These are phyloP conservation scores for Penicillium sp. DNA, from an alignment of 2,329 filamentous ascomycete genomes.

Conservation along the genomic window DNA sequence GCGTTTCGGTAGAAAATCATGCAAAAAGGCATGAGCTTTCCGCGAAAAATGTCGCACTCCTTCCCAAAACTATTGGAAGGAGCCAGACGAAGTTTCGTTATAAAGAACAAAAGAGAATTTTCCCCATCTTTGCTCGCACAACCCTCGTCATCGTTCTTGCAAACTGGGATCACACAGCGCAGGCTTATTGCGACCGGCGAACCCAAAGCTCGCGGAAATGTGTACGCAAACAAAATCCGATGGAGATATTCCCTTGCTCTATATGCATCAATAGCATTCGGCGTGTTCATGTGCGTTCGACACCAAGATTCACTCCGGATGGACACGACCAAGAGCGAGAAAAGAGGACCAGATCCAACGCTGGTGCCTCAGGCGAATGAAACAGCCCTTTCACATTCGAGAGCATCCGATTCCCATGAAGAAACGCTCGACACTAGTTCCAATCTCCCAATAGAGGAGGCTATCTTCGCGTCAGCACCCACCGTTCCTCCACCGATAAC, in stretches of 20 bases:
- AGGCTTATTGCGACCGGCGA: not conserved
- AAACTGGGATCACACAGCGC: not conserved
- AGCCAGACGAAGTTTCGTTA: not conserved
- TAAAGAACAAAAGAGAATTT: not conserved
- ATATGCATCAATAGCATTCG: not conserved
- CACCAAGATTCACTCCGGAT: not conserved
- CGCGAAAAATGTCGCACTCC: not conserved
- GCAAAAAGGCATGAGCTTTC: not conserved
- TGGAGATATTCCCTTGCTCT: not conserved
- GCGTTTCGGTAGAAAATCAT: not conserved
- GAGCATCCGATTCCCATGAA: not conserved
- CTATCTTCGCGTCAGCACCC: not conserved
- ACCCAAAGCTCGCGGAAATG: not conserved
- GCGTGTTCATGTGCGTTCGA: not conserved
- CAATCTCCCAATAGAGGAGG: not conserved
- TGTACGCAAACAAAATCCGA: not conserved
- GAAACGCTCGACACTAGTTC: not conserved
- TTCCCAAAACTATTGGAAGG: not conserved
- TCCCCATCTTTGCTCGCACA: not conserved
- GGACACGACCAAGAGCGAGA: not conserved
- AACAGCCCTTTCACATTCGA: not conserved
- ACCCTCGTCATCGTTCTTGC: not conserved
- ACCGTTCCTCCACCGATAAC: not conserved
- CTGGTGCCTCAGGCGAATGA: not conserved
- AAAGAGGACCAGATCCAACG: not conserved